Evolutionary conservation across 1,284 basidiomycete species (phyloP).

Genomic region (Flammula alnicola): DNA sequence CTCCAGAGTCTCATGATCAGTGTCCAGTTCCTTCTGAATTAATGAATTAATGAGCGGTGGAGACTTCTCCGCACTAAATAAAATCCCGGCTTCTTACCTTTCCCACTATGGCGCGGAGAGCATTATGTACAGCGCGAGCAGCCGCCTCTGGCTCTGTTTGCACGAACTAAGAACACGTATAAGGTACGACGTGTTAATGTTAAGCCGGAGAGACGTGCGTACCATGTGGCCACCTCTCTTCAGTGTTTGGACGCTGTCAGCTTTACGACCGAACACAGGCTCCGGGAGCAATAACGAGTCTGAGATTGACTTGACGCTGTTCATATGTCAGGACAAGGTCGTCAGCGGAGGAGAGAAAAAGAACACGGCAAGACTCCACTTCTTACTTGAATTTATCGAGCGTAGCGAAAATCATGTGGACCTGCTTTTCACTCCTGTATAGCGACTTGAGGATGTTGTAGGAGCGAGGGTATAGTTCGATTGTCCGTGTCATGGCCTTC

Average conservation of each 20-base stretch:
- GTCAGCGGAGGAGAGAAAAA: background rate
- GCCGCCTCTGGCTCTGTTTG: slow-evolving; percentile 11
- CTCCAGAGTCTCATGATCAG: too few species aligned
- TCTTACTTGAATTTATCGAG: slow-evolving; percentile 8
- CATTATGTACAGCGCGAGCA: slow-evolving; percentile 2
- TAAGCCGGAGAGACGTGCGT: background rate
- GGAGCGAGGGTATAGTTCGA: slow-evolving; percentile 6
- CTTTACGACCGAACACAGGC: background rate
- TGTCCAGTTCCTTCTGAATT: background rate
- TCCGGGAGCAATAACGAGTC: slow-evolving; percentile 4
- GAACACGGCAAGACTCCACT: background rate
- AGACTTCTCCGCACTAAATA: too few species aligned
- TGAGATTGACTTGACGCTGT: slow-evolving; percentile 5
- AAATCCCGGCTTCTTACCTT: background rate
- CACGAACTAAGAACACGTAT: slow-evolving; percentile 3
- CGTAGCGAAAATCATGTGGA: slow-evolving; percentile 11
- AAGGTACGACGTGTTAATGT: background rate
- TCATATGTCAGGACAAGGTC: background rate
- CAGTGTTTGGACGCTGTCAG: slow-evolving; percentile 5
- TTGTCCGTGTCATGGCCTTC: slow-evolving; percentile 10
- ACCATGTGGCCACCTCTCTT: slow-evolving; percentile 13
- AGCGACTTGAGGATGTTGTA: slow-evolving; percentile 7
- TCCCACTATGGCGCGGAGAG: slow-evolving; percentile 7
- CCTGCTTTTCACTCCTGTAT: slow-evolving; percentile 8
- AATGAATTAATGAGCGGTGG: background rate